phyloP scores from a whole-genome alignment of 108 stramenopile genomes.

The Mayamaea pseudoterrestris region DNA sequence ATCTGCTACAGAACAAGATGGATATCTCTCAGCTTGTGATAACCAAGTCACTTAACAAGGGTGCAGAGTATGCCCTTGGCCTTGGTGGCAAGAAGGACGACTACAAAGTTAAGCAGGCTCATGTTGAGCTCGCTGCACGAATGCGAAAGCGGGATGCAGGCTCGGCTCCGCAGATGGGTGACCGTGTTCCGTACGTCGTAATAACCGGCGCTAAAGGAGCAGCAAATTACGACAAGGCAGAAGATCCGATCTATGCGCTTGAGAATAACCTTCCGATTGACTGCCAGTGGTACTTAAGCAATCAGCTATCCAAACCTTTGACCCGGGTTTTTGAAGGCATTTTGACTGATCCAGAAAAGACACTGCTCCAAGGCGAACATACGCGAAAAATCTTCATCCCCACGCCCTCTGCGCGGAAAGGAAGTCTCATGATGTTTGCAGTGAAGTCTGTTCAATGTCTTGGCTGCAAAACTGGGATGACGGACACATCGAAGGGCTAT shows the following conservation, averaged over 20 bases:
- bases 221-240: constrained; percentile 90
- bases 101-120: constrained; percentile 95
- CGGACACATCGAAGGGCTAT: constrained; percentile 62
- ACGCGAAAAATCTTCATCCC: constrained; percentile 94
- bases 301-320: constrained; percentile 95
- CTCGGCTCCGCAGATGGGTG: constrained; percentile 96
- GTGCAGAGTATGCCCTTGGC: constrained; percentile 85
- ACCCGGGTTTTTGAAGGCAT: constrained; percentile 98
- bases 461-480: constrained; percentile 87
- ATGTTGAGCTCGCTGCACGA: constrained; percentile 97
- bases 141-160: constrained; percentile 97
- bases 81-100: constrained; percentile 86
- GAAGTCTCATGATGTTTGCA: constrained; percentile 96
- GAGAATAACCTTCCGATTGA: constrained; percentile 97
- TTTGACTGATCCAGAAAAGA: constrained; percentile 82
- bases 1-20: constrained; percentile 97
- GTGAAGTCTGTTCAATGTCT: constrained; percentile 91
- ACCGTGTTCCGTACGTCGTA: constrained; percentile 99
- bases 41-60: constrained; percentile 96
- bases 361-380: constrained; percentile 92
- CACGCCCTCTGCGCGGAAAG: constrained; percentile 88
- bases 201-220: constrained; percentile 92
- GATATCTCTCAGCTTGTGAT: constrained; percentile 97
- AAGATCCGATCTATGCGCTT: constrained; percentile 97
- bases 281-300: constrained; percentile 92